A percentile compares a stretch with the other conserved stretches of the same genome.
Conservation (phyloP, 768 basidiomycete species). For the Rhizopogon rudus region DNA sequence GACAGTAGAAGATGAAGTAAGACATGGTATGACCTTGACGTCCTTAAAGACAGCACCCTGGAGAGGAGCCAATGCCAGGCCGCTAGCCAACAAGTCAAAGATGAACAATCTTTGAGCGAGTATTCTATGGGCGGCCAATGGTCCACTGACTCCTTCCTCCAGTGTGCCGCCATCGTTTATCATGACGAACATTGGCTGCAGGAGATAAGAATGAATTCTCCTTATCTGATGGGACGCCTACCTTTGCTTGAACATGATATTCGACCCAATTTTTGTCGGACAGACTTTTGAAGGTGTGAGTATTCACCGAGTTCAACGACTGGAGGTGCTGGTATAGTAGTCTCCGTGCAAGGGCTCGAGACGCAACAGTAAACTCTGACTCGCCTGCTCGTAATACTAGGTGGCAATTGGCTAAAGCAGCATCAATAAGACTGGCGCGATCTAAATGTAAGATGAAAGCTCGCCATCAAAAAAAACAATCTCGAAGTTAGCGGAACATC, state of each 20-base stretch:
- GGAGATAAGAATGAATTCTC: not conserved
- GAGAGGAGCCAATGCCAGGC: conserved; percentile 47
- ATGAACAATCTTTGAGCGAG: conserved; percentile 48
- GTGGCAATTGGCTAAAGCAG: conserved; percentile 38
- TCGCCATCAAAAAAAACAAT: conserved; percentile 60
- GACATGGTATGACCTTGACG: conserved; percentile 42
- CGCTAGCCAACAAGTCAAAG: conserved; percentile 41
- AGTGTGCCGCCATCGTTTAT: conserved; percentile 45
- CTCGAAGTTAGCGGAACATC: conserved; percentile 52
- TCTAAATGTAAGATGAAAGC: not conserved
- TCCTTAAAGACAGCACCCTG: conserved; percentile 56
- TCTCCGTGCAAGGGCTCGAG: conserved; percentile 47
- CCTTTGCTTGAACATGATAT: conserved; percentile 39
- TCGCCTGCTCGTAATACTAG: conserved; percentile 34
- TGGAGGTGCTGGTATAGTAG: conserved; percentile 48
- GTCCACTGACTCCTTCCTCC: conserved; percentile 2
- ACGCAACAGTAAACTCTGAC: conserved; percentile 32
- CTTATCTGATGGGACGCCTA: conserved; percentile 10
- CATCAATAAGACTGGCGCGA: not conserved
- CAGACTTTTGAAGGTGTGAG: conserved; percentile 42
- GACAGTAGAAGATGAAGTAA: not conserved
- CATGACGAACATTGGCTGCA: conserved; percentile 65
- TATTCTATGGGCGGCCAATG: conserved; percentile 21
- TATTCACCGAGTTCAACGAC: conserved; percentile 30
- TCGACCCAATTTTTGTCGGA: conserved; percentile 44